Evolutionary conservation across 2,329 filamentous ascomycete species (phyloP).

Genomic region (Incumbomyces delicatus): DNA sequence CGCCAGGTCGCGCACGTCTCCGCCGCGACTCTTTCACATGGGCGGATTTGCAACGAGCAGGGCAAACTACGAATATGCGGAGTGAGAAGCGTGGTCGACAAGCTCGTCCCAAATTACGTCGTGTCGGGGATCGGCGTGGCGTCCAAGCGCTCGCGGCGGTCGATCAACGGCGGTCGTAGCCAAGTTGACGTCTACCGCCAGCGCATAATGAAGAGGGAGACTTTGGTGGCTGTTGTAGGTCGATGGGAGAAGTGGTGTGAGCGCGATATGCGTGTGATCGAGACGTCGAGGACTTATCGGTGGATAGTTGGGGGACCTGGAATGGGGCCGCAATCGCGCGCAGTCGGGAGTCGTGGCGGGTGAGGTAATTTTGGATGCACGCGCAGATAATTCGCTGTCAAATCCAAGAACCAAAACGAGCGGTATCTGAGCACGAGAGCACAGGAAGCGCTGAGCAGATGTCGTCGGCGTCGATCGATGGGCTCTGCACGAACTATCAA

Average conservation of each 20-base stretch:
- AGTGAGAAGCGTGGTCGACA: background rate
- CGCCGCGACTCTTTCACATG: background rate
- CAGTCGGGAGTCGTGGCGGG: background rate
- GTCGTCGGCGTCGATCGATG: background rate
- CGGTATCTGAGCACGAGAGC: background rate
- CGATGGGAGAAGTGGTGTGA: background rate
- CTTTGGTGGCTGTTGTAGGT: too few relatives aligned
- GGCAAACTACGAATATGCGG: too few relatives aligned
- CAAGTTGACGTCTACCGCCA: background rate
- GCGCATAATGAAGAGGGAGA: background rate
- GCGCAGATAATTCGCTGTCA: background rate
- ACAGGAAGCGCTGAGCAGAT: background rate
- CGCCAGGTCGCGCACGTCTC: background rate
- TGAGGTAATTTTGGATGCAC: constrained; percentile 3
- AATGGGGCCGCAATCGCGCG: constrained; percentile 2
- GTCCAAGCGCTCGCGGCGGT: background rate
- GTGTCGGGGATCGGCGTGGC: background rate
- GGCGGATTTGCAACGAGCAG: background rate
- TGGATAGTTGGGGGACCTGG: background rate
- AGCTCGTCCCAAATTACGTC: background rate
- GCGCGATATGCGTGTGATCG: background rate
- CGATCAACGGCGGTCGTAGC: background rate
- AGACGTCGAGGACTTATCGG: background rate
- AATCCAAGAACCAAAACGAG: constrained; percentile 2
- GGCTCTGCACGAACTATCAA: too few relatives aligned